Evolutionary conservation across 140 eudicot genomes (phyloP).

Genomic region (Ambrosia hybrid): DNA sequence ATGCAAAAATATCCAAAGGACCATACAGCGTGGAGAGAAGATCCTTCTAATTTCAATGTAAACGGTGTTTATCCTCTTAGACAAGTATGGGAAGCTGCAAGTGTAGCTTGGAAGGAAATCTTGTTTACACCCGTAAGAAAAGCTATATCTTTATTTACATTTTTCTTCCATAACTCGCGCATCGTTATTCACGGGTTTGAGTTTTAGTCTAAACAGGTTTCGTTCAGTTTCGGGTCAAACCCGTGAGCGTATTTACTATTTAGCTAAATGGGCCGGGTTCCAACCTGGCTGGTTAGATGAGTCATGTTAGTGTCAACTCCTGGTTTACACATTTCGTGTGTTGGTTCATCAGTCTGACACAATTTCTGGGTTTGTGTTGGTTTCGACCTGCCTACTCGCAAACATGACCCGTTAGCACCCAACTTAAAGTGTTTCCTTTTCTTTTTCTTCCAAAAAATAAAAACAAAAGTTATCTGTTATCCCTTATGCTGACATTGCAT

Average conservation of each 20-base stretch:
- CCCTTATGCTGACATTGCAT: neutral
- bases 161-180: neutral
- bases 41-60: slow-evolving; percentile 60
- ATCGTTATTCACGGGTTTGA: neutral
- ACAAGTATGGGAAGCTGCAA: slow-evolving; percentile 60
- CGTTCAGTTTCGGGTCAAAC: neutral
- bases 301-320: too few species aligned
- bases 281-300: too few species aligned
- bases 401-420: too few species aligned
- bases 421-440: too few species aligned
- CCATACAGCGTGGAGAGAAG: slow-evolving; percentile 68
- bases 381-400: too few species aligned
- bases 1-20: slow-evolving; percentile 63
- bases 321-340: too few species aligned
- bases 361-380: too few species aligned
- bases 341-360: too few species aligned
- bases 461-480: neutral
- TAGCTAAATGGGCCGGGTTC: too few species aligned
- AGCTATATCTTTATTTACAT: neutral
- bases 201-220: neutral
- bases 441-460: too few species aligned
- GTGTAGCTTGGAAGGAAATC: slow-evolving; percentile 67
- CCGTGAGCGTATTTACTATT: neutral
- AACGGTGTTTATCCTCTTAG: slow-evolving; percentile 58
- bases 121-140: slow-evolving; percentile 50